Evolutionary conservation across 305 asterid species (phyloP).

Genomic region (Fraxinus xanthoxyloides): DNA sequence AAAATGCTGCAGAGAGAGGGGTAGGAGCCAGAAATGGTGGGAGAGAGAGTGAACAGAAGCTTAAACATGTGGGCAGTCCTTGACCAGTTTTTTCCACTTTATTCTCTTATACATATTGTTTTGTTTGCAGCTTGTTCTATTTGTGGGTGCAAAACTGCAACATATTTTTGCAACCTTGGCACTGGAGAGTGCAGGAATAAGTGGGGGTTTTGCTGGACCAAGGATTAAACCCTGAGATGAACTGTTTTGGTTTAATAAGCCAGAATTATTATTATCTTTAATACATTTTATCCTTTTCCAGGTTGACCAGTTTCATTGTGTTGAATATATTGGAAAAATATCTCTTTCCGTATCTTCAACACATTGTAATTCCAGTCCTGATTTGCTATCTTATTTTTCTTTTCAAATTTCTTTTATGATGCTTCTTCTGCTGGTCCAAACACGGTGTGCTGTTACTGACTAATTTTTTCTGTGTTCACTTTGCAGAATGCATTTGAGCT

Average conservation of each 20-base stretch:
- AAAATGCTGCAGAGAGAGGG: neutral
- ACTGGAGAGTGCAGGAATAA: conserved; percentile 87
- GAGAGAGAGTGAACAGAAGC: neutral
- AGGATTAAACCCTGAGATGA: conserved; percentile 84
- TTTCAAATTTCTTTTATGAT: neutral
- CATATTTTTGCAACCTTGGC: conserved; percentile 96
- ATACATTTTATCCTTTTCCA: conserved; percentile 89
- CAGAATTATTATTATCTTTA: conserved; percentile 64
- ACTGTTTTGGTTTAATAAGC: conserved; percentile 91
- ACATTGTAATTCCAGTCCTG: neutral
- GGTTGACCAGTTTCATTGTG: conserved; percentile 41
- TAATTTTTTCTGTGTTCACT: conserved; percentile 12
- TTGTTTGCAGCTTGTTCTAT: conserved; percentile 75
- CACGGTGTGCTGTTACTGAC: neutral
- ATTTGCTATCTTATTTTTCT: neutral
- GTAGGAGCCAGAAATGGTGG: neutral
- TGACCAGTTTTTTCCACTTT: neutral
- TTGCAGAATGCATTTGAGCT: conserved; percentile 98
- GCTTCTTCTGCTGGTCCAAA: neutral
- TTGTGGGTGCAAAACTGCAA: conserved; percentile 89
- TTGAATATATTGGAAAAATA: too few species aligned
- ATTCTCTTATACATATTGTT: conserved; percentile 12
- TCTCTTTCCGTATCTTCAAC: too few species aligned
- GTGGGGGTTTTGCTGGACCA: conserved; percentile 47
- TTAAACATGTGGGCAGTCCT: neutral